Conservation (phyloP, 2,329 filamentous ascomycete species). For the Ophiostoma montium region DNA sequence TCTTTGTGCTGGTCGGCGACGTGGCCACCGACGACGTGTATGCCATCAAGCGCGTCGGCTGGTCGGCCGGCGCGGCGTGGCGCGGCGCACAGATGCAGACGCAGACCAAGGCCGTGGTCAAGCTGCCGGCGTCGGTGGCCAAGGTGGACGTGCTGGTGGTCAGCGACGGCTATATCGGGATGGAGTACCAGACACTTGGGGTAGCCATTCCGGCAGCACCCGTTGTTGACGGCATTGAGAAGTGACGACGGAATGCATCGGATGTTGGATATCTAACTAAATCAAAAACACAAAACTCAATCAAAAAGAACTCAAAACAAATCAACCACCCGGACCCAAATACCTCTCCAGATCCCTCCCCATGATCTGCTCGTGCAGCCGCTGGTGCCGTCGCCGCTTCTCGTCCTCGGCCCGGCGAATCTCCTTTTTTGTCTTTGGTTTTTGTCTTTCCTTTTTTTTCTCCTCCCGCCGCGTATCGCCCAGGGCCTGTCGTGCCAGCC, state of each 20-base stretch:
- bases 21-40: slow-evolving; percentile 58
- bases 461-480: slow-evolving; percentile 27
- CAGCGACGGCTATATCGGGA: slow-evolving; percentile 77
- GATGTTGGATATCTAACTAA: neutral
- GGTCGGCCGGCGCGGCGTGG: slow-evolving; percentile 27
- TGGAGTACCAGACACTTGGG: slow-evolving; percentile 40
- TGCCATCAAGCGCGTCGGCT: slow-evolving; percentile 74
- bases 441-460: slow-evolving; percentile 16
- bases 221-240: slow-evolving; percentile 31
- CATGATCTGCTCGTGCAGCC: slow-evolving; percentile 58
- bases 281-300: neutral
- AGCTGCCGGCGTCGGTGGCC: slow-evolving; percentile 37
- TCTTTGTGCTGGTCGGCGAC: slow-evolving; percentile 69
- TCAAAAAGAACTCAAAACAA: neutral
- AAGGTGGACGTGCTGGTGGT: slow-evolving; percentile 62
- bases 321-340: slow-evolving; percentile 23
- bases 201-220: slow-evolving; percentile 39
- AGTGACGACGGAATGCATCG: too few relatives aligned
- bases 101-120: slow-evolving; percentile 43
- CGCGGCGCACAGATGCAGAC: slow-evolving; percentile 19
- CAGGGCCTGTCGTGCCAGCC: slow-evolving; percentile 62
- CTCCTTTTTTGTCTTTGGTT: slow-evolving; percentile 24
- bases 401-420: slow-evolving; percentile 39
- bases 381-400: slow-evolving; percentile 48
- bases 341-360: slow-evolving; percentile 66